Conservation (phyloP, 768 basidiomycete genomes). For the Serendipita sp. region DNA sequence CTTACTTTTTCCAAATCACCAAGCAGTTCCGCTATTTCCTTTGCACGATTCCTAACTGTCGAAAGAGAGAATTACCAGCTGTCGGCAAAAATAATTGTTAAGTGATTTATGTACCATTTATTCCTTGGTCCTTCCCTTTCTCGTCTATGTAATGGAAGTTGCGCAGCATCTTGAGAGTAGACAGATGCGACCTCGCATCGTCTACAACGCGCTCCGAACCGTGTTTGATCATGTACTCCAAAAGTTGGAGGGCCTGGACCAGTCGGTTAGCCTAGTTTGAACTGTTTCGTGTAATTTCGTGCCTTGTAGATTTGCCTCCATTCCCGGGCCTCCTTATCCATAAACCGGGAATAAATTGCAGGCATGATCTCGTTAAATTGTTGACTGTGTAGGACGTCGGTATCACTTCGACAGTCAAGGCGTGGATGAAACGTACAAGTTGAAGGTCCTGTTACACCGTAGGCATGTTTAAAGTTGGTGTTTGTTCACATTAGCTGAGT, state of each 20-base stretch:
- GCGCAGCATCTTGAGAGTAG: constrained; percentile 91
- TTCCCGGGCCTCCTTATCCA: constrained; percentile 95
- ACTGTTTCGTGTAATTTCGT: constrained; percentile 6
- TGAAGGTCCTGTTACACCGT: constrained; percentile 64
- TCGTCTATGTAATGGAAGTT: constrained; percentile 99
- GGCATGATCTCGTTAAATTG: constrained; percentile 99
- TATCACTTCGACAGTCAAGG: neutral
- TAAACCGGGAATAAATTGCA: constrained; percentile 82
- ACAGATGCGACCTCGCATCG: constrained; percentile 85
- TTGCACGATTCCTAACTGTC: constrained; percentile 83
- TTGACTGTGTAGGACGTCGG: constrained; percentile 37
- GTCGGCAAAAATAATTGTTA: neutral
- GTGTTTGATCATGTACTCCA: constrained; percentile 93
- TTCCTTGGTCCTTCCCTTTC: constrained; percentile 94
- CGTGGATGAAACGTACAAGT: constrained; percentile 48
- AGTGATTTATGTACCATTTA: constrained; percentile 52
- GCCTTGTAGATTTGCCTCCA: constrained; percentile 99
- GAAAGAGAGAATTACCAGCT: neutral
- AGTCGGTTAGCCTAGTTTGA: neutral
- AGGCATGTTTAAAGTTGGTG: neutral
- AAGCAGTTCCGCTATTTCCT: constrained; percentile 82
- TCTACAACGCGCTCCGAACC: constrained; percentile 97
- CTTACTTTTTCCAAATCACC: constrained; percentile 85
- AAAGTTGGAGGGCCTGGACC: constrained; percentile 47
- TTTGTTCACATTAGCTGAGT: neutral